phyloP scores from a whole-genome alignment of 257 asterid species.

The Salvia miltiorrhiza region DNA sequence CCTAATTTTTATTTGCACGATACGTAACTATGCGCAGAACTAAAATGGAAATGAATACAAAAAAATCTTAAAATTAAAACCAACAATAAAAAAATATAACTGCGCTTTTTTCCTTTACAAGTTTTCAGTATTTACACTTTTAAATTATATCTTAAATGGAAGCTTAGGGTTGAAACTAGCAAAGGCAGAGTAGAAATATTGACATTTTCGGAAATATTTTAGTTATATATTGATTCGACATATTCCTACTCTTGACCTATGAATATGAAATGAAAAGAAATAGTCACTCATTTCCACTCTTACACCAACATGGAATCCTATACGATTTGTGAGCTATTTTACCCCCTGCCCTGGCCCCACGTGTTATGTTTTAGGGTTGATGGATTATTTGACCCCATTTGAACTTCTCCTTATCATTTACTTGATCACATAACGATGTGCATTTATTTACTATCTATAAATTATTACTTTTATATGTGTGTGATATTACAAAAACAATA shows the following conservation, averaged over 20 bases:
- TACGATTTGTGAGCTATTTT: background rate
- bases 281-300: slow-evolving; percentile 12
- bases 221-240: slow-evolving; percentile 8
- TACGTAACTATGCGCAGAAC: background rate
- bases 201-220: background rate
- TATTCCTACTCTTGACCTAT: slow-evolving; percentile 15
- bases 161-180: background rate
- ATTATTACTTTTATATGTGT: too few species aligned
- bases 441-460: too few species aligned
- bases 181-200: background rate
- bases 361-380: background rate
- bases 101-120: too few species aligned
- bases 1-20: background rate
- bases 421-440: too few species aligned
- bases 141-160: too few species aligned
- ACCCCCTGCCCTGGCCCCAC: background rate
- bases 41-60: too few species aligned
- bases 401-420: background rate
- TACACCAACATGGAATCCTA: slow-evolving; percentile 25
- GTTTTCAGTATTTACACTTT: too few species aligned
- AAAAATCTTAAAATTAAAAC: too few species aligned
- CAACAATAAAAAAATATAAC: too few species aligned
- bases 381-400: background rate
- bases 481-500: too few species aligned
- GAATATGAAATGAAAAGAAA: slow-evolving; percentile 13